Base-by-base conservation (phyloP, 768 basidiomycete genomes). In the Podaxis sp. region DNA sequence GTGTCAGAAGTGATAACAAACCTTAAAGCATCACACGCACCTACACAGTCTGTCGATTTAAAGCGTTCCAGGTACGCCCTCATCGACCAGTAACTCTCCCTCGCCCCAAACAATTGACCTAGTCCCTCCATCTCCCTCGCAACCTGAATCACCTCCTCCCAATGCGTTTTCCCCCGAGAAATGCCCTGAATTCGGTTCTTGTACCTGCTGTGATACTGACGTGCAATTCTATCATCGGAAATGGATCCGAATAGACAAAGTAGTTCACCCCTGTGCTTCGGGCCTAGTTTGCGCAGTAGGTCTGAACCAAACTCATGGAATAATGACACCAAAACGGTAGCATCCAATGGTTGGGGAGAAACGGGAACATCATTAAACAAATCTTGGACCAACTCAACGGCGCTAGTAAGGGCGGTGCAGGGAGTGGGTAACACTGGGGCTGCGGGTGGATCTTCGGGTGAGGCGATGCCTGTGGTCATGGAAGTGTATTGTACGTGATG, bases 41-140 rank as follows among this genome's bases (percentile, higher is more conserved):
- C 64, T 59, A 52, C 16, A 40, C 36, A n/a, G 27, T 13, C 46
- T 1, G 38, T 18, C 18, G 21, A 6, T n/a, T 48, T 50, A 38
- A 51, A 40, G 14, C 48, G 46, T 14, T 58, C 63, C 38, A 67
- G 21, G 38, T 50, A 54, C n/a, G 66, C 64, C 47, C 53, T 79
- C 81, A 89, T 82, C 50, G 82, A 67, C 87, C 87, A 89, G 69
- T 82, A 89, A 51, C 77, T 75, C 67, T 89, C 86, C n/a, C 78
- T 73, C 32, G 73, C 70, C 14, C 66, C 68, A 44, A 81, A 65
- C 7, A 61, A 14, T 59, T 74, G 68, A 38, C 70, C 73, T n/a
- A 72, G 60, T 37, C 63, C 59, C 38, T 68, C 64, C 69, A 86
- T 87, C 65, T 81, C 79, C 37, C 66, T 69, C 7, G 74, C 76